Conservation (phyloP, 176 grass and related monocot genomes). For the Lolium perenne region DNA sequence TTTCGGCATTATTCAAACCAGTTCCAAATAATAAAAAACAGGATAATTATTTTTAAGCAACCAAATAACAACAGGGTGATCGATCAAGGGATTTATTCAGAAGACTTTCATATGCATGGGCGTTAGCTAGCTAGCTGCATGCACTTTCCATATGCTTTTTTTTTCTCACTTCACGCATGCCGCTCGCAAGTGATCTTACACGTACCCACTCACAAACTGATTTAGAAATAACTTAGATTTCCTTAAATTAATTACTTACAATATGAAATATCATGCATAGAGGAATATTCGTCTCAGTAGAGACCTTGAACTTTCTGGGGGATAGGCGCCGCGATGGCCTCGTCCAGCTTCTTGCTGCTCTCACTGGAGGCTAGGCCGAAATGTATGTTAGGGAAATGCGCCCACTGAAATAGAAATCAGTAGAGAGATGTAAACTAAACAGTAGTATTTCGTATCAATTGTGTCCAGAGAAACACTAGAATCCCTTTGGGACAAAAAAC, state of each 20-base stretch:
- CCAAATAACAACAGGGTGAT: not conserved
- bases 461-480: not conserved
- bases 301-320: constrained; percentile 50
- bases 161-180: constrained; percentile 32
- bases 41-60: constrained; percentile 26
- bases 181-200: constrained; percentile 35
- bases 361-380: constrained; percentile 46
- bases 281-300: constrained; percentile 26
- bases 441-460: not conserved
- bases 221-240: constrained; percentile 6
- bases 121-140: constrained; percentile 12
- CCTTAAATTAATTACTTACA: constrained; percentile 43
- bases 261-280: constrained; percentile 3
- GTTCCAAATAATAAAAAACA: not conserved
- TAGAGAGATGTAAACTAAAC: not conserved
- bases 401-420: constrained; percentile 56
- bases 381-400: constrained; percentile 70
- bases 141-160: not conserved
- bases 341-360: constrained; percentile 52
- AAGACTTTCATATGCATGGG: not conserved
- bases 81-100: constrained; percentile 15
- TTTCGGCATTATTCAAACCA: not conserved
- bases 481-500: not conserved
- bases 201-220: constrained; percentile 42
- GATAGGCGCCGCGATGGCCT: constrained; percentile 25